phyloP scores from a whole-genome alignment of 2,329 filamentous ascomycete species.

The Penicillium thymicola region DNA sequence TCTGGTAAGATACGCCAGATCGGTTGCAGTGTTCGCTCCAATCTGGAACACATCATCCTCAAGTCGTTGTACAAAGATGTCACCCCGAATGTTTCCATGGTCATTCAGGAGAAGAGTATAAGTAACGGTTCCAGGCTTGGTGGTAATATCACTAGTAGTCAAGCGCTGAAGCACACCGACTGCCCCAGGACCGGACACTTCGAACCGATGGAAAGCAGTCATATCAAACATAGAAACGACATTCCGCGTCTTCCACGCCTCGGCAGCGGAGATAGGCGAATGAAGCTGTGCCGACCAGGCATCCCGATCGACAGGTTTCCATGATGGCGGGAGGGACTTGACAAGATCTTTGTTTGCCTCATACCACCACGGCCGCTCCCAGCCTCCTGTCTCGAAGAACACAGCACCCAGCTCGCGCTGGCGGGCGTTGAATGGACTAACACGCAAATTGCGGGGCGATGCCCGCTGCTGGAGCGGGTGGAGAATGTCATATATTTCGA shows the following conservation, averaged over 20 bases:
- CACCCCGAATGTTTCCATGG: constrained; percentile 54
- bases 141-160: constrained; percentile 38
- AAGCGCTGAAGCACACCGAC: constrained; percentile 54
- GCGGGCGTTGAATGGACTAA: constrained; percentile 57
- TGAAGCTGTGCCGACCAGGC: constrained; percentile 57
- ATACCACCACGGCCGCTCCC: constrained; percentile 64
- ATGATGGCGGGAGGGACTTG: constrained; percentile 50
- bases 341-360: constrained; percentile 55
- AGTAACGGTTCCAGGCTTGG: constrained; percentile 50
- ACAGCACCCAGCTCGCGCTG: constrained; percentile 52
- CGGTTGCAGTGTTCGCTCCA: constrained; percentile 55
- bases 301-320: constrained; percentile 56
- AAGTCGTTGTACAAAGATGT: constrained; percentile 56
- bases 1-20: constrained; percentile 53
- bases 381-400: constrained; percentile 58
- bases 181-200: constrained; percentile 58
- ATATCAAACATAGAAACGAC: constrained; percentile 62
- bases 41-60: constrained; percentile 49
- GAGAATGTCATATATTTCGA: constrained; percentile 63
- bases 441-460: constrained; percentile 57
- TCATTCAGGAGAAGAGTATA: constrained; percentile 57
- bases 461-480: constrained; percentile 58
- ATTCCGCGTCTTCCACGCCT: constrained; percentile 64
- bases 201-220: constrained; percentile 58
- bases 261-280: constrained; percentile 57